These are phyloP conservation scores for Purpureocillium lavendulum DNA, from an alignment of 2,329 filamentous ascomycete species.

Conservation along the genomic window DNA sequence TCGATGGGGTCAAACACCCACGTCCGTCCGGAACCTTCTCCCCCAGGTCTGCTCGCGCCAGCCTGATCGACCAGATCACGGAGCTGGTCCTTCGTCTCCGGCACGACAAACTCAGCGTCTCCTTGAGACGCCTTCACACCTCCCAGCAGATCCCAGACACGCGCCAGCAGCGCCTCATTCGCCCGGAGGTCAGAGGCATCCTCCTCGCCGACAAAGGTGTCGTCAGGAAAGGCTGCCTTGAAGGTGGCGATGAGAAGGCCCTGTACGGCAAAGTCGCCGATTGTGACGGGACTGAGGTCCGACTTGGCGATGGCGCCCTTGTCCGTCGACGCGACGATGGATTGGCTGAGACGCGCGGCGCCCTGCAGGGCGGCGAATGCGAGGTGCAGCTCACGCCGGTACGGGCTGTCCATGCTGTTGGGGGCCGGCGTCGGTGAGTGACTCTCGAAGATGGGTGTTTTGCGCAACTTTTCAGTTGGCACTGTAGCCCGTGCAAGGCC, in stretches of 20 bases:
- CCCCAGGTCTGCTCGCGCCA: slow-evolving; percentile 28
- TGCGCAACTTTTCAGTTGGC: slow-evolving; percentile 10
- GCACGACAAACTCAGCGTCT: slow-evolving; percentile 20
- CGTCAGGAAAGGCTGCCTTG: slow-evolving; percentile 39
- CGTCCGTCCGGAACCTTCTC: slow-evolving; percentile 26
- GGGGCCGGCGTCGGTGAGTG: background rate
- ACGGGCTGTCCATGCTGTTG: slow-evolving; percentile 31
- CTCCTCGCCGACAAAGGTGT: slow-evolving; percentile 49
- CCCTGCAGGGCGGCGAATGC: slow-evolving; percentile 33
- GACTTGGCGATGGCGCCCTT: slow-evolving; percentile 44
- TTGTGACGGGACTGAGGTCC: slow-evolving; percentile 48
- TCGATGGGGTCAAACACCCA: slow-evolving; percentile 57
- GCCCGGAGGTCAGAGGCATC: slow-evolving; percentile 37
- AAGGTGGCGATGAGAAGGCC: slow-evolving; percentile 44
- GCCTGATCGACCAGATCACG: slow-evolving; percentile 47
- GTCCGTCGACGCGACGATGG: slow-evolving; percentile 36
- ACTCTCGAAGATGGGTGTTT: too few relatives aligned
- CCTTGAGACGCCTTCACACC: slow-evolving; percentile 12
- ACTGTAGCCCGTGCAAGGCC: too few relatives aligned
- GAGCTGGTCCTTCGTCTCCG: slow-evolving; percentile 33
- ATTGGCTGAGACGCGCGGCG: slow-evolving; percentile 41
- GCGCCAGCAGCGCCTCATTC: slow-evolving; percentile 31
- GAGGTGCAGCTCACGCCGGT: slow-evolving; percentile 31
- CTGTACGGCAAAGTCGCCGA: slow-evolving; percentile 53
- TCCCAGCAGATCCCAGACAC: slow-evolving; percentile 38